phyloP scores from a whole-genome alignment of 306 rosid genomes.

The Corylus avellana region DNA sequence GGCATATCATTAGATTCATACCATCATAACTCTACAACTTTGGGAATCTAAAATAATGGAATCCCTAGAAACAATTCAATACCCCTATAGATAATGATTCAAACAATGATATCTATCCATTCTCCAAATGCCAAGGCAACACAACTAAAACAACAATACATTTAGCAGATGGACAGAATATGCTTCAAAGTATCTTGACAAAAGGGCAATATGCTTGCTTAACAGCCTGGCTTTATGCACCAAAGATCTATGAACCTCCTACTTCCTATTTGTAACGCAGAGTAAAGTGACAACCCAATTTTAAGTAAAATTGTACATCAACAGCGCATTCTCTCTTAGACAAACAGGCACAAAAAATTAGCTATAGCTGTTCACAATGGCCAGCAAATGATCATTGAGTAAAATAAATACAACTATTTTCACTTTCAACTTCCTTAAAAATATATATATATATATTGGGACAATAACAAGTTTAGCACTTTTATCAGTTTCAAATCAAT shows the following conservation, averaged over 20 bases:
- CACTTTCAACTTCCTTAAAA: neutral
- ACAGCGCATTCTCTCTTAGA: neutral
- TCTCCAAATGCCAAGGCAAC: neutral
- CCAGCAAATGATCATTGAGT: neutral
- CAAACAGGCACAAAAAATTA: neutral
- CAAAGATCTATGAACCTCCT: neutral
- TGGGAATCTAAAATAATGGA: neutral
- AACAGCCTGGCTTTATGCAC: neutral
- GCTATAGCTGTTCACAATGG: neutral
- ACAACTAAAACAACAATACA: neutral
- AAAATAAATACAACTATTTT: neutral
- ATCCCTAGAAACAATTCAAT: neutral
- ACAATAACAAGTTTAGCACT: neutral
- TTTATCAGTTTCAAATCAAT: no score
- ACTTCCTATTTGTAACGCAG: neutral
- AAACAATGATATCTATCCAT: neutral
- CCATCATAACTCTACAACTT: neutral
- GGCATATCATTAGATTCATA: constrained; percentile 5
- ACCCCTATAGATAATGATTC: neutral
- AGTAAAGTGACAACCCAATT: neutral
- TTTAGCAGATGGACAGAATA: neutral
- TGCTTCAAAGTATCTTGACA: no score
- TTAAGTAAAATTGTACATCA: neutral
- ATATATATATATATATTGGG: neutral
- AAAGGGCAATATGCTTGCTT: neutral